Evolutionary conservation across 148 eudicot species (phyloP), one percentile per base, ranked within the genome.

Genomic region (Nepenthes gracilis): DNA sequence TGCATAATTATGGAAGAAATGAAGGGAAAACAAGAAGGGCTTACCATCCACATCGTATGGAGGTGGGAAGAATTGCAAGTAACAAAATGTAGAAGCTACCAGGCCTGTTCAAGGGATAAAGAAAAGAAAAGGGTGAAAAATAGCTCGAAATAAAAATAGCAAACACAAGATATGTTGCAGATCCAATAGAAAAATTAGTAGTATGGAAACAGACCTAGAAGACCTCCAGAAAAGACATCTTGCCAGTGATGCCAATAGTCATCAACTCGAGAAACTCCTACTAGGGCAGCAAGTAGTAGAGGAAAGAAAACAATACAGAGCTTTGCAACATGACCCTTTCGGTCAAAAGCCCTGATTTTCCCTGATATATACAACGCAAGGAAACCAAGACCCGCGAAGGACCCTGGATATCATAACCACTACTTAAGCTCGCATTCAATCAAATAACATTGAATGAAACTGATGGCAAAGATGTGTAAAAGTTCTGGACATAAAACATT

Each of bases 201-300:
- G 52, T 2, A 48, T 33, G 53, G 66, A 5, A 35, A 77, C 81
- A 34, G 43, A 93, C 98, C 98, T 75, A 93, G 35, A 34, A 93
- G 75, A 64, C 90, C 91, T 49, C 86, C 90, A 33, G 90, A 83
- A 67, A 92, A 92, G 12, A 92, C 96, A 74, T 92, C 98, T 76
- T 88, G 90, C 98, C 96, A 92, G 58, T 92, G 96, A 57, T 92
- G 98, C 98, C 96, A 92, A 52, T 88, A 92, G 77, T 92, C 98
- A 78, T 88, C 94, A 34, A 92, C 94, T 54, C 98, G 88, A 33
- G 98, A 85, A 70, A 92, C 82, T 15, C 62, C 94, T 15, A 92
- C 96, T 37, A 92, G 80, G 54, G 86, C 71, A 69, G 96, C 96
- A 23, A 63, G 51, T 33, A 92, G 86, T 32, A 92, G 56, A 7